Percentiles rank a stretch among this genome's conserved stretches.
These are phyloP conservation scores for Aethionema arabicum DNA, from an alignment of 345 rosid species.

Conservation along the genomic window DNA sequence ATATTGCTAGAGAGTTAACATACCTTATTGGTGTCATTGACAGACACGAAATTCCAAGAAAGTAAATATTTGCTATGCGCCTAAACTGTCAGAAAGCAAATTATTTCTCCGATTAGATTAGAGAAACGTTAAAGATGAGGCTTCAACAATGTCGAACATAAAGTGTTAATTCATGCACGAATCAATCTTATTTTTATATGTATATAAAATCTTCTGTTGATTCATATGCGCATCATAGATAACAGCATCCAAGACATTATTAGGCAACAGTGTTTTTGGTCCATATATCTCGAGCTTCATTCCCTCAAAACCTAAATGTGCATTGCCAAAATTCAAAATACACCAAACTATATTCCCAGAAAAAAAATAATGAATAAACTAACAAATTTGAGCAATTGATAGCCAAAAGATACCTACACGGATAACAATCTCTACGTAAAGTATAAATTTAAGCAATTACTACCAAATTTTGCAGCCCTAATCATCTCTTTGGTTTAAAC, in stretches of 20 bases:
- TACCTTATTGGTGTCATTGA: conserved; percentile 98
- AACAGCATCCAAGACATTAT: not conserved
- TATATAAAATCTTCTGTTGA: too few species aligned
- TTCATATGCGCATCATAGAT: too few species aligned
- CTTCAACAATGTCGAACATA: not conserved
- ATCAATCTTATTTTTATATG: not conserved
- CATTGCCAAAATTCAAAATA: conserved; percentile 8
- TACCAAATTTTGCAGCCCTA: not conserved
- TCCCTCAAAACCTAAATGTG: not conserved
- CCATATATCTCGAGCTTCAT: not conserved
- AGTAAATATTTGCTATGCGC: conserved; percentile 97
- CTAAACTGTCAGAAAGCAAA: conserved; percentile 83
- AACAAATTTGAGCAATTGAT: too few species aligned
- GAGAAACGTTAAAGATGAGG: not conserved
- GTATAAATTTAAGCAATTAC: not conserved
- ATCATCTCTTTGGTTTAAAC: not conserved
- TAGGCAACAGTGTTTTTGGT: not conserved
- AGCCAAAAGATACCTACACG: not conserved
- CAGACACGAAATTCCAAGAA: conserved; percentile 88
- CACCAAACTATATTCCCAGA: not conserved
- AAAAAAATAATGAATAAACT: too few species aligned
- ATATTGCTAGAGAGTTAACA: not conserved
- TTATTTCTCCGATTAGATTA: conserved; percentile 22
- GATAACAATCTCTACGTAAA: not conserved
- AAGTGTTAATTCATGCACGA: not conserved